phyloP scores from a whole-genome alignment of 352 stramenopile species.

The Phytopythium ostracodes region DNA sequence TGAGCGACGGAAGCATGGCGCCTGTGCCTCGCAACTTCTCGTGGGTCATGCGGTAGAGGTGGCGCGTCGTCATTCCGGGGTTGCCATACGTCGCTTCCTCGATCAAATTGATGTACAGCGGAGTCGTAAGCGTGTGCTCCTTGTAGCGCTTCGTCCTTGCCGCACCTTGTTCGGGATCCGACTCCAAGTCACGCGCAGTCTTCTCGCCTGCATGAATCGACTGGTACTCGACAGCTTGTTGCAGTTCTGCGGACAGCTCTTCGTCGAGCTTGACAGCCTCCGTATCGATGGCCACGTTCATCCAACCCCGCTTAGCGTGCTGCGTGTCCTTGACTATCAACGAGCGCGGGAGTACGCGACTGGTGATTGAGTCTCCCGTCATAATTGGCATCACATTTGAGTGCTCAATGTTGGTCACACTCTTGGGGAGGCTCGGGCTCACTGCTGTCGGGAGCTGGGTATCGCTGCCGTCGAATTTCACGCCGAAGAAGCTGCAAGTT shows the following conservation, averaged over 20 bases:
- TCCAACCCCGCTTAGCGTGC: background rate
- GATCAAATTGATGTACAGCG: slow-evolving; percentile 47
- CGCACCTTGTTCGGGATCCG: background rate
- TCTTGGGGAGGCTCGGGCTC: background rate
- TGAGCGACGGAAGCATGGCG: slow-evolving; percentile 39
- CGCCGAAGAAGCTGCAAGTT: slow-evolving; percentile 24
- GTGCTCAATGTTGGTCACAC: background rate
- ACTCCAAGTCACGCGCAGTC: background rate
- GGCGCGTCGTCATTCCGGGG: slow-evolving; percentile 19
- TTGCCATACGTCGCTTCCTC: slow-evolving; percentile 58
- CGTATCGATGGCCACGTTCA: background rate
- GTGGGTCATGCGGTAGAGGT: slow-evolving; percentile 41
- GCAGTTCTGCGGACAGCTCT: slow-evolving; percentile 25
- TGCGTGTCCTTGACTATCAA: slow-evolving; percentile 3
- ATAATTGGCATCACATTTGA: background rate
- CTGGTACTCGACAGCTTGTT: slow-evolving; percentile 14
- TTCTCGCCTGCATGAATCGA: background rate
- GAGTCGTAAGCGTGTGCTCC: slow-evolving; percentile 20
- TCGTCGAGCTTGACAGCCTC: slow-evolving; percentile 15
- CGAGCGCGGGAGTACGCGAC: background rate
- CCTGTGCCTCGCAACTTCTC: slow-evolving; percentile 28
- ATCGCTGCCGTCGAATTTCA: background rate
- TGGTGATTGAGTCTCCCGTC: slow-evolving; percentile 1
- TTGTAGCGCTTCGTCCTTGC: background rate
- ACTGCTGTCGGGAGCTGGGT: background rate